Percentiles rank a stretch among this genome's conserved stretches.
phyloP scores from a whole-genome alignment of 2,329 filamentous ascomycete genomes.

The Cytospora chrysosperma region DNA sequence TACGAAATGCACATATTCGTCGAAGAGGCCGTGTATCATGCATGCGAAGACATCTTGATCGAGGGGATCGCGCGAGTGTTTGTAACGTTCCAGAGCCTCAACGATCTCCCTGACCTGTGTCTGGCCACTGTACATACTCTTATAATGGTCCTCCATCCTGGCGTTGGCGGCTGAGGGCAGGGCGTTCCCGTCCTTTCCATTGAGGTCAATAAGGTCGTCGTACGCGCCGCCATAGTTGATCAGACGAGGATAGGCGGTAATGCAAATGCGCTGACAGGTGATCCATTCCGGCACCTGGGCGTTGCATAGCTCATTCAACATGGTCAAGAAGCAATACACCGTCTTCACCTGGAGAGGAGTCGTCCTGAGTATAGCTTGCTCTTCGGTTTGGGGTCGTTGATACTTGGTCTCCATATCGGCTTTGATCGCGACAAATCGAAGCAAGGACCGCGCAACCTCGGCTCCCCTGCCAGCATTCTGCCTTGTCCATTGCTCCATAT shows the following conservation, averaged over 20 bases:
- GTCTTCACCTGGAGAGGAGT: conserved; percentile 84
- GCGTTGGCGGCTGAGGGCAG: conserved; percentile 76
- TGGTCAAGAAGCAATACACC: conserved; percentile 74
- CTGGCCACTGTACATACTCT: conserved; percentile 94
- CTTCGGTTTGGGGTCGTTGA: conserved; percentile 64
- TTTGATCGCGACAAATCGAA: conserved; percentile 82
- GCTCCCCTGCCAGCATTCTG: conserved; percentile 65
- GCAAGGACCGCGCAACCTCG: conserved; percentile 68
- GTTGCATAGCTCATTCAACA: conserved; percentile 68
- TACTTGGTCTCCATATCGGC: conserved; percentile 75
- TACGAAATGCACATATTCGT: conserved; percentile 93
- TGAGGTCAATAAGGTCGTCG: conserved; percentile 86
- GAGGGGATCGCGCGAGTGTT: conserved; percentile 76
- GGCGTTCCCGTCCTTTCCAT: conserved; percentile 77
- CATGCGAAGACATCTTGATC: conserved; percentile 96
- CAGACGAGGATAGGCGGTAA: conserved; percentile 87
- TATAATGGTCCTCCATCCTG: conserved; percentile 97
- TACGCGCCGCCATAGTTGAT: conserved; percentile 96
- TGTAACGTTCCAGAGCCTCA: conserved; percentile 79
- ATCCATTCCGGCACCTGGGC: conserved; percentile 66
- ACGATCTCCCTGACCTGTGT: conserved; percentile 84
- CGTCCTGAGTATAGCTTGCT: conserved; percentile 52
- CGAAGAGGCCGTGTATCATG: conserved; percentile 97
- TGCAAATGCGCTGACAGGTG: conserved; percentile 78
- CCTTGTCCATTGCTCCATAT: conserved; percentile 78